Percentiles rank a stretch among this genome's conserved stretches.
These are phyloP conservation scores for Eutrema yunnanense DNA, from an alignment of 345 rosid species.

Conservation along the genomic window DNA sequence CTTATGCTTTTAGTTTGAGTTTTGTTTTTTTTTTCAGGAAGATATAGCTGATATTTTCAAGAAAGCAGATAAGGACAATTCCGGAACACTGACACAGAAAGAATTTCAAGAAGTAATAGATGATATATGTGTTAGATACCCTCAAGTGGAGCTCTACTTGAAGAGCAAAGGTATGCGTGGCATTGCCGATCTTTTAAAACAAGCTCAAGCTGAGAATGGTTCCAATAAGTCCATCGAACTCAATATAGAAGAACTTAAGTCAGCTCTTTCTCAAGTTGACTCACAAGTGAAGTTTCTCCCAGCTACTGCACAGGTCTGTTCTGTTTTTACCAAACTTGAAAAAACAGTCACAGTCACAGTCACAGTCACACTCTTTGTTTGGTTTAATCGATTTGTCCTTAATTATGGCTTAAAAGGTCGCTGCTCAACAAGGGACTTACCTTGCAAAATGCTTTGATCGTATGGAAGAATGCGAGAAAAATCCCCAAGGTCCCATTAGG, in stretches of 20 bases:
- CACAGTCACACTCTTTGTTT: neutral
- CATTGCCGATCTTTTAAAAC: slow-evolving; percentile 56
- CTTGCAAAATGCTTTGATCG: slow-evolving; percentile 90
- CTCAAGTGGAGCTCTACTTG: slow-evolving; percentile 76
- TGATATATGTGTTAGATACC: slow-evolving; percentile 75
- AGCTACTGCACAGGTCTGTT: slow-evolving; percentile 82
- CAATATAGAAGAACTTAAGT: slow-evolving; percentile 71
- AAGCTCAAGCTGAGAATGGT: slow-evolving; percentile 48
- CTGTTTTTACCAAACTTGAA: neutral
- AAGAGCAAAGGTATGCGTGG: slow-evolving; percentile 58
- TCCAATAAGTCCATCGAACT: slow-evolving; percentile 57
- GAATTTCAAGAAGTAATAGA: slow-evolving; percentile 61
- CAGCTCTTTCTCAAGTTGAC: slow-evolving; percentile 78
- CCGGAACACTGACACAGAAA: slow-evolving; percentile 67
- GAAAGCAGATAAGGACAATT: slow-evolving; percentile 80
- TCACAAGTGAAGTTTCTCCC: slow-evolving; percentile 83
- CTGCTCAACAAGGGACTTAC: slow-evolving; percentile 86
- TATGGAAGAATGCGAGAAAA: slow-evolving; percentile 70
- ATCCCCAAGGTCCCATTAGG: slow-evolving; percentile 92
- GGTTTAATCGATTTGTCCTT: neutral
- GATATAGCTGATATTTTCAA: slow-evolving; percentile 62
- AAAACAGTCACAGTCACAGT: neutral
- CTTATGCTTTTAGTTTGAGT: neutral
- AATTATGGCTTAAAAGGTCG: slow-evolving; percentile 53
- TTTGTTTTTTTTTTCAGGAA: slow-evolving; percentile 32